Base-by-base conservation (phyloP, 345 rosid species). In the Gossypium thurberi region DNA sequence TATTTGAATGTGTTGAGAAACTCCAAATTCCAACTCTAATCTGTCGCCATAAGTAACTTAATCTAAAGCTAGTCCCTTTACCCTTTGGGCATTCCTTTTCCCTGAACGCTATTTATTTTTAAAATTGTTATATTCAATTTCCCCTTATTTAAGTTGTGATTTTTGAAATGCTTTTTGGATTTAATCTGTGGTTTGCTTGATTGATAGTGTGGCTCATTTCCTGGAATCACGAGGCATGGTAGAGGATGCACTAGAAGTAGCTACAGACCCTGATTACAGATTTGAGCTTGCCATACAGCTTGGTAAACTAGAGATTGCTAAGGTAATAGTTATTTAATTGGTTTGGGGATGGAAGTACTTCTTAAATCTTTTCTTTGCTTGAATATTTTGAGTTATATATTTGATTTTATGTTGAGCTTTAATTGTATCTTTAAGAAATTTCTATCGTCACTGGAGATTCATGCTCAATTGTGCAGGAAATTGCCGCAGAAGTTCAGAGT, bases 211-310 rank as follows among this genome's bases (percentile, higher is more conserved):
- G 85, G 98, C 99, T 72, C 98, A 65, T 73, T 96, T 96, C 88
- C 83, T 96, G 93, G 99, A 96, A 85, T 90, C 99, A 53, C 90
- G 97, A 51, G 96, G 97, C 66, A 96, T 96, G 99, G 75, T 91
- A 70, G 97, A 96, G 84, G 89, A 90, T 59, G 99, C 99, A 78
- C 76, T 96, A 72, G 98, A 93, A 81, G 96, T 93, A 79, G 99
- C 99, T 13, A 93, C 91, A 2, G 99, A 96, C 71, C 95, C 97
- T 72, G 97, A 96, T 82, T 96, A 96, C 83, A 90, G 85, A 84
- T 93, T 96, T 78, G 98, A 93, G 83, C 84, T 96, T 64, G 99
- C 99, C 72, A 84, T 96, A 75, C 99, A 93, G 79, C 92, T 96
- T 71, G 97, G 98, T 59, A 87, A 89, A 88, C 78, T 96, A 73